Conservation (phyloP, 2,329 filamentous ascomycete genomes). For the Fusarium pseudocircinatum region DNA sequence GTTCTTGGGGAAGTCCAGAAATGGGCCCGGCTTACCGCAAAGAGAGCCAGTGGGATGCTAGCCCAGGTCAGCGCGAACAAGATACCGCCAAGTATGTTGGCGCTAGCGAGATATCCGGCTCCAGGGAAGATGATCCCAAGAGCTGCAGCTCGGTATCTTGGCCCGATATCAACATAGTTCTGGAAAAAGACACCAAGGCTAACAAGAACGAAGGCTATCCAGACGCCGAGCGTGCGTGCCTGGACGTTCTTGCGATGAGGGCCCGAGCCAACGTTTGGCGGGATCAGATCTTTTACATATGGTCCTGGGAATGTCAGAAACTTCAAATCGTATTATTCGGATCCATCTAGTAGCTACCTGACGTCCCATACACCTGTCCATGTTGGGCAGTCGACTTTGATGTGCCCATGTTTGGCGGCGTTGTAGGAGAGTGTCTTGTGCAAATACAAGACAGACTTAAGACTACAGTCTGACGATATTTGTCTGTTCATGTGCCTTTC, state of each 20-base stretch:
- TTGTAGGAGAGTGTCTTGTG: neutral
- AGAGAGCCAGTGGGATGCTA: neutral
- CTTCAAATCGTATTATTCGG: too few relatives aligned
- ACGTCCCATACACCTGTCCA: neutral
- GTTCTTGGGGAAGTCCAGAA: too few relatives aligned
- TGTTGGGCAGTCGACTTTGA: neutral
- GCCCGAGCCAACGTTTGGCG: neutral
- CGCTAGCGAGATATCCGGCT: neutral
- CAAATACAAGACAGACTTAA: too few relatives aligned
- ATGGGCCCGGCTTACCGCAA: neutral
- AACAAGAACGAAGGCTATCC: neutral
- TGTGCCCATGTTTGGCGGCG: accelerated
- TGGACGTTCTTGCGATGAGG: neutral
- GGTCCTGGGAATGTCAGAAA: neutral
- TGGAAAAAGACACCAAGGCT: neutral
- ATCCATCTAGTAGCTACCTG: too few relatives aligned
- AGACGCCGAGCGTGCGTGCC: accelerated
- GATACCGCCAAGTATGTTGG: neutral
- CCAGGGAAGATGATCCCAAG: neutral
- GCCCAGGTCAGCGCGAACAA: neutral
- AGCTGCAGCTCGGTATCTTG: neutral
- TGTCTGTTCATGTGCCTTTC: neutral
- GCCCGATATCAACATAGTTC: accelerated
- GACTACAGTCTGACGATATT: accelerated
- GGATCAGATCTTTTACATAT: neutral